phyloP scores from a whole-genome alignment of 2,329 filamentous ascomycete species.

The Phyllosticta ampelicida region DNA sequence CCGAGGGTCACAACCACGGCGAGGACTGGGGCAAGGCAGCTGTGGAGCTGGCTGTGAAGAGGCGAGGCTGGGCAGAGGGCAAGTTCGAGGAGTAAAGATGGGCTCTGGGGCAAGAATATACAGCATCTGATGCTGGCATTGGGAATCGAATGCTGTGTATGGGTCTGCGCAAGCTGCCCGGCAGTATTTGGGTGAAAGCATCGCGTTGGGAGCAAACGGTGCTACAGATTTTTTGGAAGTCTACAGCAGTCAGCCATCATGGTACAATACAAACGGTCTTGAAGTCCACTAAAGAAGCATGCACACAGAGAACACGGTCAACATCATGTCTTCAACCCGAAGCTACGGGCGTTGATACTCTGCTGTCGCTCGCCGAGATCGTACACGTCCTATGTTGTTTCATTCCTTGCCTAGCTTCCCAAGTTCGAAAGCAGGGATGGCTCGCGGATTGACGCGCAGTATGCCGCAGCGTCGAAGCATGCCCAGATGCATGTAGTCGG shows the following conservation, averaged over 20 bases:
- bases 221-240: not conserved
- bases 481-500: not conserved
- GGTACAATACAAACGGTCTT: too few relatives aligned
- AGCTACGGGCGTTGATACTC: not conserved
- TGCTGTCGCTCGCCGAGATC: not conserved
- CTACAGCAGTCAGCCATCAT: not conserved
- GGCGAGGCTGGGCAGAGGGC: slow-evolving; percentile 70
- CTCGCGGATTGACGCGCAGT: not conserved
- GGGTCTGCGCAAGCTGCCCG: not conserved
- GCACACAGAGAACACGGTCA: not conserved
- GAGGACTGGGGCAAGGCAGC: slow-evolving; percentile 93
- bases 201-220: not conserved
- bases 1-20: slow-evolving; percentile 74
- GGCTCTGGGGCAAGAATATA: not conserved
- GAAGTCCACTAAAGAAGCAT: not conserved
- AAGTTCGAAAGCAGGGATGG: not conserved
- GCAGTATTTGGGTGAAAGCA: not conserved
- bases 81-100: slow-evolving; percentile 38
- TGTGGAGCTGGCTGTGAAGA: slow-evolving; percentile 87
- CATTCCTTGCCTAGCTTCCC: not conserved
- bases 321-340: not conserved
- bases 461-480: not conserved
- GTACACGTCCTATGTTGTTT: not conserved
- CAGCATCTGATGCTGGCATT: not conserved
- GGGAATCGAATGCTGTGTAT: too few relatives aligned